Evolutionary conservation across 139 green algal genomes (phyloP).

Genomic region (Yamagishiella unicocca): DNA sequence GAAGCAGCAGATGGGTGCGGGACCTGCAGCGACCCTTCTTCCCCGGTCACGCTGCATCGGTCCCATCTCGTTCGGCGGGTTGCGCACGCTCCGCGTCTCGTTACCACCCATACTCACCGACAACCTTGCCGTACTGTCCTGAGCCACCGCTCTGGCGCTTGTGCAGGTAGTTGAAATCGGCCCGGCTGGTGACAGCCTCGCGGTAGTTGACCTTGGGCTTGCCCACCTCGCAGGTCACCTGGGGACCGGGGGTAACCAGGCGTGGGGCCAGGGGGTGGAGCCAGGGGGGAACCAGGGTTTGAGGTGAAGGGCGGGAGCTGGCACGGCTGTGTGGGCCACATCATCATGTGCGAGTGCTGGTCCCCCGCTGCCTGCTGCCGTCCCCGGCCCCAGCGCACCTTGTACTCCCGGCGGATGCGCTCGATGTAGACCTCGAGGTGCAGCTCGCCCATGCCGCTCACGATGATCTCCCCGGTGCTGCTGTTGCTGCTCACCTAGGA

Average conservation of each 20-base stretch:
- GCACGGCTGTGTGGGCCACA: no score
- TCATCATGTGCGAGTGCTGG: no score
- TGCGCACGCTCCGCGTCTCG: no score
- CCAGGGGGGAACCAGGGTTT: no score
- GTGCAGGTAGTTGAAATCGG: constrained; percentile 98
- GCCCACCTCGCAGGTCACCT: constrained; percentile 77
- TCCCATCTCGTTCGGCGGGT: no score
- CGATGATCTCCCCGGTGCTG: constrained; percentile 91
- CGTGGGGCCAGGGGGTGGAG: no score
- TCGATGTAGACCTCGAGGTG: constrained; percentile 99
- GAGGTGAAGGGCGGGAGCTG: no score
- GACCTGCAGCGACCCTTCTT: no score
- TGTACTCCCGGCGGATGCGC: constrained; percentile 98
- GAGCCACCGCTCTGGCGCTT: constrained; percentile 97
- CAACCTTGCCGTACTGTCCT: constrained; percentile 48
- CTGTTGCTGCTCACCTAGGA: constrained; percentile 72
- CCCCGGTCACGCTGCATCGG: no score
- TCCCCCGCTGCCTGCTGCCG: no score
- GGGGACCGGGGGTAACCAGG: not conserved
- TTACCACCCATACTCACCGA: constrained; percentile 33
- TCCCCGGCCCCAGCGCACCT: constrained; percentile 62
- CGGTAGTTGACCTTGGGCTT: constrained; percentile 97
- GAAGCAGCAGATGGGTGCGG: no score
- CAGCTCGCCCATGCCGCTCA: constrained; percentile 97
- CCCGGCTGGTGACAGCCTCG: constrained; percentile 87